Base-by-base conservation (phyloP, 2,329 filamentous ascomycete genomes). In the Sarocladium brachiariae region DNA sequence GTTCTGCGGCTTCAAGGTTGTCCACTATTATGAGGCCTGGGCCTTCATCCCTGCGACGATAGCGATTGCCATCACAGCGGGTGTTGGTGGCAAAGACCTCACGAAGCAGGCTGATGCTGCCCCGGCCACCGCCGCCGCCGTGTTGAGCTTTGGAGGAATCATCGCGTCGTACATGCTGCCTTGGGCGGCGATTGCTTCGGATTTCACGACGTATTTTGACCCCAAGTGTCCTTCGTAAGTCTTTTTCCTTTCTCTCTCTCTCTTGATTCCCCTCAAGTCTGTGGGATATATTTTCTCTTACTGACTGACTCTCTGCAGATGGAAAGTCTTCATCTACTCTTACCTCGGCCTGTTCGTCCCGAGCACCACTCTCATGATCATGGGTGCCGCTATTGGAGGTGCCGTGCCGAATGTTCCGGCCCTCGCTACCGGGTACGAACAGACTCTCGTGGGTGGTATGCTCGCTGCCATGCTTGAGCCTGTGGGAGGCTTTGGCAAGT, bases 81-180 rank as follows among this genome's bases (percentile, higher is more conserved):
- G 79, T 14, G 75, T 72, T 39, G 79, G 78, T 27, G 77, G 75
- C 1, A 68, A 68, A 4, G 61, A 70, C 14, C 69, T 83, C 23
- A 62, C 60, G 13, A 61, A 76, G 23, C 80, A 83, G 59, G 68
- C 69, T 1, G 53, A 59, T 14, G 65, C 71, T 1, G 59, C 63
- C 18, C 64, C 73, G 1, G 62, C 76, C 0, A 70, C 71, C 1
- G 72, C 77, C 1, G 61, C 68, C 2, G 64, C 69, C 10, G 64
- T 83, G 2, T 59, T 84, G 4, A 76, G 70, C 25, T 85, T 80
- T 54, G 80, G 73, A 45, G 80, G 79, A 65, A 73, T 83, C 49
- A 73, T 85, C 3, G 79, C 81, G 0, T 78, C 77, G 0, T 84
- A 82, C 59, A 77, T 83, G 70, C 73, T 86, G 2, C 80, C 82